phyloP scores from a whole-genome alignment of 257 asterid genomes.

The Fraxinus quadrangulata region DNA sequence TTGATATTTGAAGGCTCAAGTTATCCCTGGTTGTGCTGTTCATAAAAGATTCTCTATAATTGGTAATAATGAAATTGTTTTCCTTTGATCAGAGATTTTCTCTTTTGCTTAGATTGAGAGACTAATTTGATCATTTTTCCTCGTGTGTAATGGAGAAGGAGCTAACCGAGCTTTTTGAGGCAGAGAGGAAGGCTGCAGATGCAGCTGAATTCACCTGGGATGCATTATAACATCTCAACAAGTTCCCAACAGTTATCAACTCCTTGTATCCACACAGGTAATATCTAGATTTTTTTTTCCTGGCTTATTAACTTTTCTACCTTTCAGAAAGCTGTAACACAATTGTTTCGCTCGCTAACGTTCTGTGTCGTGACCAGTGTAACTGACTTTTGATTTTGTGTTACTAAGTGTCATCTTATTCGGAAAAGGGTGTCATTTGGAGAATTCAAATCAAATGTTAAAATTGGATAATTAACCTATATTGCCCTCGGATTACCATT shows the following conservation, averaged over 20 bases:
- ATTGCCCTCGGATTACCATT: not conserved
- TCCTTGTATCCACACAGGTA: conserved; percentile 92
- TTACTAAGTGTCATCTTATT: not conserved
- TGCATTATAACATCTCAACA: conserved; percentile 63
- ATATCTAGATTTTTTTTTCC: conserved; percentile 2
- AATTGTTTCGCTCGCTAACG: not conserved
- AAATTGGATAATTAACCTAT: not conserved
- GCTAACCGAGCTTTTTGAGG: conserved; percentile 70
- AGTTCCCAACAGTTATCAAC: conserved; percentile 75
- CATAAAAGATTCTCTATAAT: not conserved
- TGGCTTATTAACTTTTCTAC: not conserved
- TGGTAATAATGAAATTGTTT: not conserved
- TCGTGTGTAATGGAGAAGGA: conserved; percentile 75
- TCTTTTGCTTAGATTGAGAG: not conserved
- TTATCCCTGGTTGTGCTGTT: not conserved
- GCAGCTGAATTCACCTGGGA: conserved; percentile 60
- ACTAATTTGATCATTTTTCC: not conserved
- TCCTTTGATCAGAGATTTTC: not conserved
- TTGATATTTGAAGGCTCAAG: conserved; percentile 10
- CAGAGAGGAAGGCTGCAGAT: conserved; percentile 80
- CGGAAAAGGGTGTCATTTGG: not conserved
- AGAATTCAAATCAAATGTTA: not conserved
- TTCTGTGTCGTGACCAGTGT: not conserved
- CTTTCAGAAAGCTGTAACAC: not conserved
- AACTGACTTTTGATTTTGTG: not conserved